Evolutionary conservation across 352 stramenopile species (phyloP).

Genomic region (Globisporangium spinosum): DNA sequence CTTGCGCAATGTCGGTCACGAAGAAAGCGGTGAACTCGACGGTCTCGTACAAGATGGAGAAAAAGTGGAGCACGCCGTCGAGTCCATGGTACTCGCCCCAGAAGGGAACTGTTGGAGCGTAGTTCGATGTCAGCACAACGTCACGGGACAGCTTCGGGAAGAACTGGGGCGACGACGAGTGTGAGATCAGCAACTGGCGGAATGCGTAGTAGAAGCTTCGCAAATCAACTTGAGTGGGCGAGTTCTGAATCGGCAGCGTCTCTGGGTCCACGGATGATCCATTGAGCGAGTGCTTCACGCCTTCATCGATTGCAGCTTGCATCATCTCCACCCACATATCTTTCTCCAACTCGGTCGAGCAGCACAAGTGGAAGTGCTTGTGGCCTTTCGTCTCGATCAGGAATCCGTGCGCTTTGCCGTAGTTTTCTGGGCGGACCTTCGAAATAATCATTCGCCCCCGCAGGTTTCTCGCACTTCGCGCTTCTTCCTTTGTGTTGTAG

Average conservation of each 20-base stretch:
- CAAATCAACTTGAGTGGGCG: conserved; percentile 78
- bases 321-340: conserved; percentile 92
- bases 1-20: conserved; percentile 85
- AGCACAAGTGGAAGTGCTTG: conserved; percentile 88
- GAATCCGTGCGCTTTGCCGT: conserved; percentile 86
- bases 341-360: conserved; percentile 83
- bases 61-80: conserved; percentile 86
- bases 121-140: conserved; percentile 85
- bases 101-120: conserved; percentile 84
- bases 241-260: conserved; percentile 36
- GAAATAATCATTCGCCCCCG: conserved; percentile 79
- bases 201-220: conserved; percentile 87
- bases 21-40: conserved; percentile 89
- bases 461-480: conserved; percentile 72
- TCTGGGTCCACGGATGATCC: conserved; percentile 26
- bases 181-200: conserved; percentile 84
- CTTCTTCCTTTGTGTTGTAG: conserved; percentile 88
- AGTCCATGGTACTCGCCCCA: conserved; percentile 88
- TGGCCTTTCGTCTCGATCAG: conserved; percentile 85
- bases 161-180: conserved; percentile 85
- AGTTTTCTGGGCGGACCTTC: conserved; percentile 81
- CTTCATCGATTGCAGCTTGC: conserved; percentile 84
- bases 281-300: conserved; percentile 34
- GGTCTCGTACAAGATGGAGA: conserved; percentile 87
- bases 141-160: conserved; percentile 85